A percentile compares a stretch with the other conserved stretches of the same genome.
phyloP scores from a whole-genome alignment of 2,329 filamentous ascomycete genomes.

The Alternaria gaisen region DNA sequence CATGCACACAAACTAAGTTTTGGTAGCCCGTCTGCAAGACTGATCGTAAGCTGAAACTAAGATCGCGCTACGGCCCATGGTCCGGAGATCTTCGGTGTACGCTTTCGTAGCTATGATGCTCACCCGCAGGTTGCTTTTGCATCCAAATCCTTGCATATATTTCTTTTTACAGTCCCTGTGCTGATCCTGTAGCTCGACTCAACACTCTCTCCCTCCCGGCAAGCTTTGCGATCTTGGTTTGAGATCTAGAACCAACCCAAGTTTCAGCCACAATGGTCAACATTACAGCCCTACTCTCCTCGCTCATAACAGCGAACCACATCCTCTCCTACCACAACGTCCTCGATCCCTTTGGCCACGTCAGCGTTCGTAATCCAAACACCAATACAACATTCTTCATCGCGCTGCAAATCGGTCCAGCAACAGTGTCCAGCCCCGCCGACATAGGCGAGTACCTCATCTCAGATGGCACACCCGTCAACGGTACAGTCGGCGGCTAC shows the following conservation, averaged over 20 bases:
- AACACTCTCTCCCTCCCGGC: background rate
- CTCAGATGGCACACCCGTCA: slow-evolving; percentile 42
- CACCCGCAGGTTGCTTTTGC: background rate
- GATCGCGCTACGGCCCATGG: background rate
- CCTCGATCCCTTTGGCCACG: slow-evolving; percentile 62
- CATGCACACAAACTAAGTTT: background rate
- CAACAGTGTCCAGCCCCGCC: slow-evolving; percentile 28
- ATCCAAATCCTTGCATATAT: background rate
- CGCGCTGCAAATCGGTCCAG: slow-evolving; percentile 34
- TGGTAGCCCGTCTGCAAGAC: background rate
- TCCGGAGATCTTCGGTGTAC: slow-evolving; percentile 12
- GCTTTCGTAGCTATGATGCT: slow-evolving; percentile 12
- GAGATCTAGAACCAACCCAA: background rate
- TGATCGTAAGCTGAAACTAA: background rate
- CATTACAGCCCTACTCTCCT: slow-evolving; percentile 34
- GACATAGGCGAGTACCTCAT: slow-evolving; percentile 58
- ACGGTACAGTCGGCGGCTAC: slow-evolving; percentile 47
- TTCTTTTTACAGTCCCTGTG: background rate
- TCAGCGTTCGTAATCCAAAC: slow-evolving; percentile 60
- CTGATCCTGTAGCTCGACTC: background rate
- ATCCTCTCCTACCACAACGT: slow-evolving; percentile 61
- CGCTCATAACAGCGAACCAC: slow-evolving; percentile 56
- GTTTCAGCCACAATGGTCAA: slow-evolving; percentile 25
- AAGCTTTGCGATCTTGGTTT: background rate
- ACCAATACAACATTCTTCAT: slow-evolving; percentile 55